A percentile compares a stretch with the other conserved stretches of the same genome.
Conservation (phyloP, 768 basidiomycete genomes). For the Termitomyces sp. region DNA sequence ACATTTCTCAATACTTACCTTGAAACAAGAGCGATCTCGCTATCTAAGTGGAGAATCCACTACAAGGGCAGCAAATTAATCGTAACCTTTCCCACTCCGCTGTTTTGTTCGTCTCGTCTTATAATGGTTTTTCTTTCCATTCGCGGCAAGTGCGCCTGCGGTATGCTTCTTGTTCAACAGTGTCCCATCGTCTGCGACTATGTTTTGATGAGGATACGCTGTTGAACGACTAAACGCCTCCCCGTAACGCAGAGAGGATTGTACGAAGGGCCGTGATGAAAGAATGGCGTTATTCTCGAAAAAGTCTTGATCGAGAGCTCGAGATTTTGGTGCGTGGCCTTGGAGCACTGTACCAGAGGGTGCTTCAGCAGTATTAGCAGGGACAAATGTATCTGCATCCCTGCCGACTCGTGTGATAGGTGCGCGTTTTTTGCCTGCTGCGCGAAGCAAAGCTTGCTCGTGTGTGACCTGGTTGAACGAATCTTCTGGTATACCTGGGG, state of each 20-base stretch:
- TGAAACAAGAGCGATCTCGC: no score
- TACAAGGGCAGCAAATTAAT: conserved; percentile 26
- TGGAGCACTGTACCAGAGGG: conserved; percentile 20
- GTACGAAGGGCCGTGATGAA: conserved; percentile 59
- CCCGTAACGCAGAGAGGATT: conserved; percentile 52
- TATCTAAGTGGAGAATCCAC: background rate
- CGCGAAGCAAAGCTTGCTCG: conserved; percentile 51
- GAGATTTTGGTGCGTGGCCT: conserved; percentile 50
- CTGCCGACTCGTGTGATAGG: conserved; percentile 85
- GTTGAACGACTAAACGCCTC: conserved; percentile 59
- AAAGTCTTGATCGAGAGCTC: conserved; percentile 77
- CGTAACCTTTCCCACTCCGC: conserved; percentile 91
- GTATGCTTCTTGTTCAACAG: conserved; percentile 40
- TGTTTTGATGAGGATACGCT: conserved; percentile 82
- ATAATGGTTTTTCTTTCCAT: conserved; percentile 85
- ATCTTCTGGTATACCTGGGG: conserved; percentile 64
- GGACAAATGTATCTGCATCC: conserved; percentile 78
- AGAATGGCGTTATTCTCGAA: conserved; percentile 58
- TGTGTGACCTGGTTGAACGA: conserved; percentile 76
- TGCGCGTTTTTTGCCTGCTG: conserved; percentile 81
- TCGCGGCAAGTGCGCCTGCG: conserved; percentile 35
- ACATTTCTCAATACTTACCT: no score
- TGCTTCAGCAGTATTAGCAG: conserved; percentile 27
- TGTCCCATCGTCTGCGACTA: conserved; percentile 77
- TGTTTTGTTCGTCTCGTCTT: conserved; percentile 80